Conservation (phyloP, 805 yeast genomes). For the Yamadazyma kitorensis region DNA sequence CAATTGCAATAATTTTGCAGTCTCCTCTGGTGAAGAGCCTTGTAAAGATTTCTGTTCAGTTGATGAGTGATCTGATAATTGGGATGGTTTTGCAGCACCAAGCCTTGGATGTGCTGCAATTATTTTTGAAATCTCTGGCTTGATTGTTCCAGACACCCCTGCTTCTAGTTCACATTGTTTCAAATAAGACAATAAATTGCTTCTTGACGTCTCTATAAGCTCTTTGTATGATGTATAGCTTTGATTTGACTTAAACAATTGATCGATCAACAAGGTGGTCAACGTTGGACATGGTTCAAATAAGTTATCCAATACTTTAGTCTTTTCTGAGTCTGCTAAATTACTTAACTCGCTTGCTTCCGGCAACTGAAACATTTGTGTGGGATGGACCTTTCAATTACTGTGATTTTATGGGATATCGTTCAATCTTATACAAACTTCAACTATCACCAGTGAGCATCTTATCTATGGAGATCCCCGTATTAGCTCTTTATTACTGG, state of each 20-base stretch:
- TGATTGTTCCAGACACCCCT: slow-evolving; percentile 13
- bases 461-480: neutral
- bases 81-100: slow-evolving; percentile 54
- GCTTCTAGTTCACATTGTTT: slow-evolving; percentile 20
- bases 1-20: slow-evolving; percentile 46
- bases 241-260: slow-evolving; percentile 16
- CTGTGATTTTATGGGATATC: too few species aligned
- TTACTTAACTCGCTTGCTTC: slow-evolving; percentile 1
- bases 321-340: slow-evolving; percentile 3
- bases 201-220: slow-evolving; percentile 47
- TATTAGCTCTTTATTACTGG: neutral
- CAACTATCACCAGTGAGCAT: too few species aligned
- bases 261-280: slow-evolving; percentile 31
- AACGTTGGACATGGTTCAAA: slow-evolving; percentile 62
- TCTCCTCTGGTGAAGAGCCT: slow-evolving; percentile 47
- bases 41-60: slow-evolving; percentile 68
- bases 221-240: slow-evolving; percentile 21
- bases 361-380: slow-evolving; percentile 4
- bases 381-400: too few species aligned
- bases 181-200: slow-evolving; percentile 31
- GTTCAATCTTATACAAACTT: too few species aligned
- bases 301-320: slow-evolving; percentile 46
- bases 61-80: slow-evolving; percentile 62
- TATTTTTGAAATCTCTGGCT: slow-evolving; percentile 44
- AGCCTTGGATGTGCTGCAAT: slow-evolving; percentile 91